phyloP scores from a whole-genome alignment of 2,329 filamentous ascomycete genomes.

The Xylaria sp. region DNA sequence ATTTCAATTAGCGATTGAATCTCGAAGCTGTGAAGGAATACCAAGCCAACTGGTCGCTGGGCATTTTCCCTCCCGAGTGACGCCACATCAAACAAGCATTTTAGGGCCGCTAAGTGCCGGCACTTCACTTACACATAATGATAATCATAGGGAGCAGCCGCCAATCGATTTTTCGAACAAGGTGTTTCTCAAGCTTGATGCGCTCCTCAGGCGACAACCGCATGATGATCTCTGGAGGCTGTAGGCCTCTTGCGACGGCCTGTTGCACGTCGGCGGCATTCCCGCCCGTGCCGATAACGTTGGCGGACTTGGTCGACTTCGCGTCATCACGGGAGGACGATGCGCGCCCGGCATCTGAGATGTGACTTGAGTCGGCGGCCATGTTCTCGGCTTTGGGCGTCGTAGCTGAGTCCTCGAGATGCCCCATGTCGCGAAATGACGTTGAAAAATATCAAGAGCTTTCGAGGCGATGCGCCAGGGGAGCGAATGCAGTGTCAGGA shows the following conservation, averaged over 20 bases:
- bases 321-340: slow-evolving; percentile 26
- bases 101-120: neutral
- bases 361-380: slow-evolving; percentile 12
- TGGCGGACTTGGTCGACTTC: slow-evolving; percentile 22
- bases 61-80: neutral
- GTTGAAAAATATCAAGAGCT: too few relatives aligned
- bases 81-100: neutral
- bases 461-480: too few relatives aligned
- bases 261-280: slow-evolving; percentile 32
- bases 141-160: slow-evolving; percentile 70
- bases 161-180: slow-evolving; percentile 69
- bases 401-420: slow-evolving; percentile 7
- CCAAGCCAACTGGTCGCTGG: neutral
- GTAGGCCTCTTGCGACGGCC: slow-evolving; percentile 35
- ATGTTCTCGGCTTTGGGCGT: slow-evolving; percentile 14
- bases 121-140: slow-evolving; percentile 57
- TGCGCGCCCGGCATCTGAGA: slow-evolving; percentile 21
- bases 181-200: slow-evolving; percentile 56
- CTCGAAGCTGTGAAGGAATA: neutral
- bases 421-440: slow-evolving; percentile 9
- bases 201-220: slow-evolving; percentile 59
- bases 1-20: slow-evolving; percentile 15
- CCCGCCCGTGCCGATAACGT: slow-evolving; percentile 22
- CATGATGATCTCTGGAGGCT: slow-evolving; percentile 44
- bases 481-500: neutral